phyloP scores from a whole-genome alignment of 352 stramenopile species.

The Phytophthora pistaciae region DNA sequence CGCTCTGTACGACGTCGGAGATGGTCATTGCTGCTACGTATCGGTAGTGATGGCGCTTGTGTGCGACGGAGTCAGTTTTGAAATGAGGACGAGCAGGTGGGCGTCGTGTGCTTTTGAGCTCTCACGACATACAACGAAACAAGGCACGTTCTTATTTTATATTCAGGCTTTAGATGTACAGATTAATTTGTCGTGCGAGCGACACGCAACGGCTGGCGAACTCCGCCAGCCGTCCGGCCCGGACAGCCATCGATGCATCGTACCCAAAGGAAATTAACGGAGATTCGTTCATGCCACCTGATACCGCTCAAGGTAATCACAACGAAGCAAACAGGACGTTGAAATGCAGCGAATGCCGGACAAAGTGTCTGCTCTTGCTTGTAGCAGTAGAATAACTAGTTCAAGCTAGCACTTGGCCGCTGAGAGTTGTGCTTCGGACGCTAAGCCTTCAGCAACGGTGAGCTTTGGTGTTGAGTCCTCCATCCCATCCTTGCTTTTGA shows the following conservation, averaged over 20 bases:
- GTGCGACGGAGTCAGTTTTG: constrained; percentile 14
- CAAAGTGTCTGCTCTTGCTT: too few species aligned
- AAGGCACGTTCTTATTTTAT: too few species aligned
- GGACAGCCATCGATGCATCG: constrained; percentile 23
- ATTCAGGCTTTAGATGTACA: neutral
- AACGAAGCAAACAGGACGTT: too few species aligned
- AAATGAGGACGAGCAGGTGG: constrained; percentile 13
- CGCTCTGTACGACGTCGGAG: constrained; percentile 29
- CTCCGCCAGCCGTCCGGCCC: too few species aligned
- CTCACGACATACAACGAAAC: constrained; percentile 4
- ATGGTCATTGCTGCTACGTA: constrained; percentile 16
- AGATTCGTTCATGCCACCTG: too few species aligned
- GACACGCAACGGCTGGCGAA: too few species aligned
- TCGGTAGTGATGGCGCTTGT: neutral
- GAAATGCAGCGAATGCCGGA: too few species aligned
- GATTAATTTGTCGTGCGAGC: constrained; percentile 28
- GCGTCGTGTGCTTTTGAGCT: constrained; percentile 16
- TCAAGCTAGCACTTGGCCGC: too few species aligned
- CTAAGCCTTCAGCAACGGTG: too few species aligned
- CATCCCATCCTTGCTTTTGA: constrained; percentile 15
- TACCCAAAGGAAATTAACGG: too few species aligned
- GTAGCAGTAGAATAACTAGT: too few species aligned
- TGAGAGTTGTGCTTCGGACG: neutral
- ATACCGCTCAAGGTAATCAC: too few species aligned
- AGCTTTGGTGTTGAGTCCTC: neutral